Conservation (phyloP, 73 alveolate genomes). For the Paramecium biaurelia region DNA sequence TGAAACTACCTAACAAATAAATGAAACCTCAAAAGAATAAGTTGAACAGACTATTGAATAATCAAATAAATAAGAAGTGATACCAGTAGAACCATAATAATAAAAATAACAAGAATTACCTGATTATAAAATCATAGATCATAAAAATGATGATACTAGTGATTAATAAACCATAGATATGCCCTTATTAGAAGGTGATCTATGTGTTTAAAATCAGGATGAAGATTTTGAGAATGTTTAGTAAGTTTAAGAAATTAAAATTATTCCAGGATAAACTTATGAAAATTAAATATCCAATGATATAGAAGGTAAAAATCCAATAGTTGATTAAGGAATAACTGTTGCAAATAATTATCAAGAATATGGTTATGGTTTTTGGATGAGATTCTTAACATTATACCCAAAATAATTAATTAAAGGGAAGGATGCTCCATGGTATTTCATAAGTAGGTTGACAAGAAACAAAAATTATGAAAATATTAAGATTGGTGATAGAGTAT, state of each 20-base stretch:
- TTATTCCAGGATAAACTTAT: background rate
- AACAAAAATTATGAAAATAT: conserved; percentile 31
- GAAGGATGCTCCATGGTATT: conserved; percentile 2
- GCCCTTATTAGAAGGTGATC: background rate
- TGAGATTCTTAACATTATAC: background rate
- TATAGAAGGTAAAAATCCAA: background rate
- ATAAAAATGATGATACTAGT: background rate
- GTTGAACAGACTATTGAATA: background rate
- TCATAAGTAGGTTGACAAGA: background rate
- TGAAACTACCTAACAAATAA: background rate
- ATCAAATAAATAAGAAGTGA: background rate
- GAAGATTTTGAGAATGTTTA: background rate
- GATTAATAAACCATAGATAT: background rate
- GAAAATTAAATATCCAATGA: background rate
- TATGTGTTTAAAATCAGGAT: background rate
- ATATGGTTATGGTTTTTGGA: conserved; percentile 46
- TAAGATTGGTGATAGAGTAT: background rate
- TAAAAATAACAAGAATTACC: too few species aligned
- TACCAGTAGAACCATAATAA: background rate
- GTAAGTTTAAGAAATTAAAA: background rate
- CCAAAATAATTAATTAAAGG: conserved; percentile 1
- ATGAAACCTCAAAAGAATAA: background rate
- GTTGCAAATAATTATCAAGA: background rate
- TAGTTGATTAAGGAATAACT: background rate
- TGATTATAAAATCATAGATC: background rate